phyloP scores from a whole-genome alignment of 805 yeast species.

The Millerozyma acaciae region DNA sequence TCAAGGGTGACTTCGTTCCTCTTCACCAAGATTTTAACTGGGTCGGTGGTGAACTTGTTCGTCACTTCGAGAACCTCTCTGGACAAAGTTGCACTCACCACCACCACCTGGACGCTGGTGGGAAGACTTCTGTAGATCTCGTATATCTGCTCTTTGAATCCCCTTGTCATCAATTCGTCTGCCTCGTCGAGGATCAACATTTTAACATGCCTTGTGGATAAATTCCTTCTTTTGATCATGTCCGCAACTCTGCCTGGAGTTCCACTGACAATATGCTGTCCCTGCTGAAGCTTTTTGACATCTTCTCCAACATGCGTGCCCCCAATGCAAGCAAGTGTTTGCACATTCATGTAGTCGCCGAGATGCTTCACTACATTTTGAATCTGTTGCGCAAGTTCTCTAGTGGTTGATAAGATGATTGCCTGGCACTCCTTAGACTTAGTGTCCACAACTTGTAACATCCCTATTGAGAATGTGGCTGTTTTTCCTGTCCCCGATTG shows the following conservation, averaged over 20 bases:
- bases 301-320: constrained; percentile 85
- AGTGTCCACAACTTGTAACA: constrained; percentile 80
- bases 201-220: constrained; percentile 72
- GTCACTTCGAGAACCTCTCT: constrained; percentile 89
- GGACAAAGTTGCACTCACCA: constrained; percentile 93
- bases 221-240: constrained; percentile 78
- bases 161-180: constrained; percentile 88
- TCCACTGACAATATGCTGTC: constrained; percentile 91
- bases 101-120: constrained; percentile 82
- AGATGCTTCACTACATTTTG: constrained; percentile 81
- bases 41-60: constrained; percentile 86
- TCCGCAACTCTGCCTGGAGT: constrained; percentile 96
- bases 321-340: constrained; percentile 90
- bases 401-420: constrained; percentile 86
- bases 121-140: constrained; percentile 86
- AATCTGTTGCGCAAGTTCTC: constrained; percentile 93
- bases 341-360: constrained; percentile 84
- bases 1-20: constrained; percentile 90
- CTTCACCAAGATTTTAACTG: constrained; percentile 90
- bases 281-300: constrained; percentile 65
- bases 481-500: constrained; percentile 99
- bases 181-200: constrained; percentile 95
- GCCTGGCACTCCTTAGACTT: constrained; percentile 79
- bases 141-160: constrained; percentile 93
- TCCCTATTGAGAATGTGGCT: constrained; percentile 94